A percentile compares a stretch with the other conserved stretches of the same genome.
Conservation (phyloP, 176 grass and related monocot species). For the Avena insularis region DNA sequence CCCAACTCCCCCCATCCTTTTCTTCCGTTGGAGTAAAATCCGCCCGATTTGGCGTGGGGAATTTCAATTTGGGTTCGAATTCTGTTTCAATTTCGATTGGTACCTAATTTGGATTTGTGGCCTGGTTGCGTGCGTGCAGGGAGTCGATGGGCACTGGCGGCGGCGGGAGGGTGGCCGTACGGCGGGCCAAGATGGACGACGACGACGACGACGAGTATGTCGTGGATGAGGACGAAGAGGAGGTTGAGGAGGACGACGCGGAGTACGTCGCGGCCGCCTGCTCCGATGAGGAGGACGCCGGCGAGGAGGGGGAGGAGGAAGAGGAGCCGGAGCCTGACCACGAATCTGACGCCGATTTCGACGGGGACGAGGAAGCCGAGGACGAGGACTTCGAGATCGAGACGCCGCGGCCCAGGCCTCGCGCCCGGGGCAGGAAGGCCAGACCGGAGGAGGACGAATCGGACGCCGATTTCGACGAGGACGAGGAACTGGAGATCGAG, state of each 20-base stretch:
- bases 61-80: not conserved
- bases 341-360: slow-evolving; percentile 29
- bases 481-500: not conserved
- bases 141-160: slow-evolving; percentile 52
- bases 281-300: not conserved
- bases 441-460: not conserved
- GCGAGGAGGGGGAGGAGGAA: not conserved
- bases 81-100: not conserved
- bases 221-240: slow-evolving; percentile 48
- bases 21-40: not conserved
- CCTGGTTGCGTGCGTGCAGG: slow-evolving; percentile 16
- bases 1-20: too few species aligned
- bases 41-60: not conserved
- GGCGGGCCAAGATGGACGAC: slow-evolving; percentile 37
- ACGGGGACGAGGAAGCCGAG: not conserved
- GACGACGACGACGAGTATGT: slow-evolving; percentile 58
- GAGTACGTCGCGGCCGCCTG: slow-evolving; percentile 27
- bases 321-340: not conserved
- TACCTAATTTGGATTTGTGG: not conserved
- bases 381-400: slow-evolving; percentile 6
- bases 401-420: not conserved
- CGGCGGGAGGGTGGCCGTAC: slow-evolving; percentile 37
- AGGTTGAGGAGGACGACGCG: slow-evolving; percentile 48
- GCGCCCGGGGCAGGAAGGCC: slow-evolving; percentile 1
- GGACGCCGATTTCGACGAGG: slow-evolving; percentile 2